A percentile compares a stretch with the other conserved stretches of the same genome.
Evolutionary conservation across 129 eudicot species (phyloP).

Genomic region (Silybum marianum): DNA sequence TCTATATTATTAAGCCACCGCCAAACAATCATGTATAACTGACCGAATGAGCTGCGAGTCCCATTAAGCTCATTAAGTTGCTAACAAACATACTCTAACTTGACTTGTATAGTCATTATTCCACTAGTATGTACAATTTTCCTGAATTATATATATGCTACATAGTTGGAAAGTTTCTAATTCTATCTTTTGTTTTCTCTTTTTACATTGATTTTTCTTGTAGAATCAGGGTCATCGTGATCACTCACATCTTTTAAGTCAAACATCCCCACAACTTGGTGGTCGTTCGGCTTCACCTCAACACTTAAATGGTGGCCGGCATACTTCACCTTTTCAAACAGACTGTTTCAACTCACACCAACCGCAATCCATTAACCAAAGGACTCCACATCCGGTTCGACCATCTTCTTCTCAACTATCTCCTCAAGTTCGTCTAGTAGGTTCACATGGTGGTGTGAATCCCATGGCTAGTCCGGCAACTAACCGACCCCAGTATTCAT

Average conservation of each 20-base stretch:
- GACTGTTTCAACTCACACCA: constrained; percentile 41
- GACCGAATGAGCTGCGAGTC: too few relatives aligned
- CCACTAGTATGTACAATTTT: not conserved
- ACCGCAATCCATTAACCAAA: constrained; percentile 32
- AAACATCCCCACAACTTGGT: constrained; percentile 38
- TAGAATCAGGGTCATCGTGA: constrained; percentile 41
- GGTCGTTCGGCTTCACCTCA: constrained; percentile 43
- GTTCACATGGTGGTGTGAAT: constrained; percentile 29
- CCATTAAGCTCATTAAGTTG: too few relatives aligned
- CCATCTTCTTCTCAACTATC: constrained; percentile 36
- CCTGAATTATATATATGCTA: not conserved
- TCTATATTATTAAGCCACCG: too few relatives aligned
- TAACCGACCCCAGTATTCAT: constrained; percentile 34
- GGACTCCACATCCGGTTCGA: constrained; percentile 37
- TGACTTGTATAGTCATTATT: not conserved
- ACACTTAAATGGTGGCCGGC: constrained; percentile 26
- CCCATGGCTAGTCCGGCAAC: constrained; percentile 21
- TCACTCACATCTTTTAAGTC: constrained; percentile 28
- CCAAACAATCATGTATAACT: too few relatives aligned
- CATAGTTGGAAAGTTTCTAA: not conserved
- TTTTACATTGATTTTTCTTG: not conserved
- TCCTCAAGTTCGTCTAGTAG: constrained; percentile 43
- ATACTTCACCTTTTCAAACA: constrained; percentile 32
- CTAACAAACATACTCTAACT: not conserved
- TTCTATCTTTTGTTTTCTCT: not conserved